Evolutionary conservation across 2,329 filamentous ascomycete genomes (phyloP).

Genomic region (Triangularia setosa): DNA sequence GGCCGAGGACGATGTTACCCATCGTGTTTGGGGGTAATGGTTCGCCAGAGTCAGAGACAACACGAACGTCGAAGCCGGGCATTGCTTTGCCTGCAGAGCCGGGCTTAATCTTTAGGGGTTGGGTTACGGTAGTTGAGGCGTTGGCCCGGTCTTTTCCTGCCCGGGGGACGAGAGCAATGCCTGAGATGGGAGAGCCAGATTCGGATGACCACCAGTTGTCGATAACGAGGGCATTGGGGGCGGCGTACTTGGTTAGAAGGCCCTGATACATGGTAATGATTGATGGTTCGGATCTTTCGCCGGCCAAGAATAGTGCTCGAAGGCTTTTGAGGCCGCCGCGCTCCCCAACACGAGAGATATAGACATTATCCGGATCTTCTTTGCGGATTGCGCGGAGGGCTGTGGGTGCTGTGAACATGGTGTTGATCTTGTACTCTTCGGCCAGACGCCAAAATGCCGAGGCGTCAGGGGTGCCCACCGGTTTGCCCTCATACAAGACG

Average conservation of each 20-base stretch:
- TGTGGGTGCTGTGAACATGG: slow-evolving; percentile 81
- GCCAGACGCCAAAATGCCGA: slow-evolving; percentile 85
- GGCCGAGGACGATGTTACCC: slow-evolving; percentile 85
- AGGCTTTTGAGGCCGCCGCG: slow-evolving; percentile 69
- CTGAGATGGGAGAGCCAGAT: slow-evolving; percentile 56
- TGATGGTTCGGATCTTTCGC: slow-evolving; percentile 82
- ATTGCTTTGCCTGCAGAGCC: slow-evolving; percentile 88
- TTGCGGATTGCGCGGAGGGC: slow-evolving; percentile 83
- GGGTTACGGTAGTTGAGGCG: background rate
- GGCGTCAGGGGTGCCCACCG: slow-evolving; percentile 81
- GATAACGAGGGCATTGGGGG: slow-evolving; percentile 55
- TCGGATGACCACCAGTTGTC: slow-evolving; percentile 63
- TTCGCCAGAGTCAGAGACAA: slow-evolving; percentile 28
- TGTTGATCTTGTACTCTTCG: slow-evolving; percentile 79
- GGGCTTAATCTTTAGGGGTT: slow-evolving; percentile 63
- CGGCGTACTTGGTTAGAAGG: slow-evolving; percentile 64
- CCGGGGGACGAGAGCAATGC: slow-evolving; percentile 52
- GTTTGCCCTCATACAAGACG: slow-evolving; percentile 90
- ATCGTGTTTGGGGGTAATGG: slow-evolving; percentile 76
- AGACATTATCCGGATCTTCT: slow-evolving; percentile 72
- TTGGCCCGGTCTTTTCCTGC: slow-evolving; percentile 50
- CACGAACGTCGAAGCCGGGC: slow-evolving; percentile 79
- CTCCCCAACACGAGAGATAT: slow-evolving; percentile 59
- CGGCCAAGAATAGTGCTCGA: slow-evolving; percentile 76
- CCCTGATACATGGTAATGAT: slow-evolving; percentile 79